Conservation (phyloP, 495 filamentous ascomycete species). For the Letharia lupina region DNA sequence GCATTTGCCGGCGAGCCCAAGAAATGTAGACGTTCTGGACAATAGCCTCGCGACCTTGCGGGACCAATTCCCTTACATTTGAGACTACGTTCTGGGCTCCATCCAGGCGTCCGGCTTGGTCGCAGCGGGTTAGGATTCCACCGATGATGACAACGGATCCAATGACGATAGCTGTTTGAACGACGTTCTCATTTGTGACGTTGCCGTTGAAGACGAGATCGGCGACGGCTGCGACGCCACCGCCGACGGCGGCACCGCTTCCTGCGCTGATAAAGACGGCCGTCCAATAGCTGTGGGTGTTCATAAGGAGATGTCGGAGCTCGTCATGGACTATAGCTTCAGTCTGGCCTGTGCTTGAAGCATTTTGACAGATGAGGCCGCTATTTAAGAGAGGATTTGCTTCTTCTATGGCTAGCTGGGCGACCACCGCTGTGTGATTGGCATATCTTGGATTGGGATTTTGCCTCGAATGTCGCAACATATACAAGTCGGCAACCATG, state of each 20-base stretch:
- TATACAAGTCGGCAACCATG: slow-evolving; percentile 10
- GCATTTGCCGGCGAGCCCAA: slow-evolving; percentile 3
- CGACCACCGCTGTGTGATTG: slow-evolving; percentile 11
- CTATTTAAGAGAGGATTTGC: background rate
- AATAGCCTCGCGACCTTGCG: slow-evolving; percentile 5
- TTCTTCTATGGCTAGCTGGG: slow-evolving; percentile 11
- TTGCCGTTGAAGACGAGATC: slow-evolving; percentile 3
- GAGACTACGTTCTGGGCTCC: background rate
- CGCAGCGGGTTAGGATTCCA: slow-evolving; percentile 12
- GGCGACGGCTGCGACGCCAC: background rate
- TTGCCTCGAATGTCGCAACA: slow-evolving; percentile 7
- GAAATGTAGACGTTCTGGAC: slow-evolving; percentile 5
- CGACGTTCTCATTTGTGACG: slow-evolving; percentile 1
- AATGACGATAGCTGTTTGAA: slow-evolving; percentile 12
- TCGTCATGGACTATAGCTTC: background rate
- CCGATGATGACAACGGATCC: background rate
- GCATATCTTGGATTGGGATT: slow-evolving; percentile 11
- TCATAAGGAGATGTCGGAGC: slow-evolving; percentile 10
- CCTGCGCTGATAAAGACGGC: slow-evolving; percentile 7
- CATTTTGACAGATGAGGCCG: slow-evolving; percentile 10
- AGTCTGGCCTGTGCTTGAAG: background rate
- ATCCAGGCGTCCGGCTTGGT: slow-evolving; percentile 13
- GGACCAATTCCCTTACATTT: background rate
- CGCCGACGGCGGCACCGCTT: background rate
- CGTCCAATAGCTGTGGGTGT: slow-evolving; percentile 7